A percentile compares a stretch with the other conserved stretches of the same genome.
phyloP scores from a whole-genome alignment of 345 rosid species.

The Acer yangbiense region DNA sequence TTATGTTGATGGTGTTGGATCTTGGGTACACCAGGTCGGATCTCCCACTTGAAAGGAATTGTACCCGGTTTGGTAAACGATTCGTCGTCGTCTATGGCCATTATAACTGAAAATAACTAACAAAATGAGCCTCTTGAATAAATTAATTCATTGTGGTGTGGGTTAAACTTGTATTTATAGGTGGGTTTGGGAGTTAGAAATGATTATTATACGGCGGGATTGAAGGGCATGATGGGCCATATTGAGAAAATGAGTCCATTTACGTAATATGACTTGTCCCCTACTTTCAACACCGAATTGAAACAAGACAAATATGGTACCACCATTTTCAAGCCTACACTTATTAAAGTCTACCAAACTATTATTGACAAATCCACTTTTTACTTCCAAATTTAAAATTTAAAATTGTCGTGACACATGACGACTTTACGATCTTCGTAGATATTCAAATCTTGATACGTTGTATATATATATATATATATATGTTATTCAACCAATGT shows the following conservation, averaged over 20 bases:
- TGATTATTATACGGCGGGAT: conserved; percentile 41
- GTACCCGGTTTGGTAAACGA: conserved; percentile 80
- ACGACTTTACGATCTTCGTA: no score
- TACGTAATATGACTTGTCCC: conserved; percentile 28
- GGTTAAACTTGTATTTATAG: background rate
- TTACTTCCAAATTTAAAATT: no score
- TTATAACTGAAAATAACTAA: conserved; percentile 17
- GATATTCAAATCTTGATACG: no score
- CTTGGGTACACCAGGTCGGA: conserved; percentile 95
- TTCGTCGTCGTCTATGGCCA: conserved; percentile 50
- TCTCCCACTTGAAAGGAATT: conserved; percentile 93
- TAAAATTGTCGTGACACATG: no score
- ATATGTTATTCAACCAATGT: no score
- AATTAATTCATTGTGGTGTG: background rate
- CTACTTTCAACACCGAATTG: background rate
- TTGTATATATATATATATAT: no score
- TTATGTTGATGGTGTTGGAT: conserved; percentile 33
- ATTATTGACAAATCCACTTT: no score
- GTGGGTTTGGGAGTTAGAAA: background rate
- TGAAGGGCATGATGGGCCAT: conserved; percentile 42
- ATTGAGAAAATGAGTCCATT: conserved; percentile 15
- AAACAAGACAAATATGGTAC: background rate
- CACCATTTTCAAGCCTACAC: no score
- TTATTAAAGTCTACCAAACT: no score
- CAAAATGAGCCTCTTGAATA: background rate